These are phyloP conservation scores for Linum lewisii DNA, from an alignment of 345 rosid species.

Conservation along the genomic window DNA sequence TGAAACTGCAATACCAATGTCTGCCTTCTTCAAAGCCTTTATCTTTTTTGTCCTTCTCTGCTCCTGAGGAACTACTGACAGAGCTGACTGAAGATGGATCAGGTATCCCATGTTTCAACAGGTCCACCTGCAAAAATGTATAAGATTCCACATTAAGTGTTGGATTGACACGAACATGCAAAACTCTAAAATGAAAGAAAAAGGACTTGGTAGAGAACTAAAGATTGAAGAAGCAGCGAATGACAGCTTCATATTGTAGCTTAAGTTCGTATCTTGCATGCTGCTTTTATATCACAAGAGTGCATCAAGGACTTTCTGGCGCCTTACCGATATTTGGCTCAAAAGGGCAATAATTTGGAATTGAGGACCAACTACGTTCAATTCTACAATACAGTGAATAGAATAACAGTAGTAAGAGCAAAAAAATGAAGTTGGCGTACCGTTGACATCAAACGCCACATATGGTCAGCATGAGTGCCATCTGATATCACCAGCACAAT, in stretches of 20 bases:
- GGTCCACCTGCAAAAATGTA: conserved; percentile 49
- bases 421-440: conserved; percentile 27
- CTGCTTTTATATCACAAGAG: not conserved
- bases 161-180: not conserved
- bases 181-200: not conserved
- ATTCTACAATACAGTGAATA: not conserved
- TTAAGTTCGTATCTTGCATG: not conserved
- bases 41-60: conserved; percentile 46
- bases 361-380: not conserved
- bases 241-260: not conserved
- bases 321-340: not conserved
- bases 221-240: not conserved
- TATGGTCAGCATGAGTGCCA: conserved; percentile 53
- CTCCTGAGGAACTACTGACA: conserved; percentile 29
- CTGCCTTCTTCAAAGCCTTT: conserved; percentile 34
- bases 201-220: not conserved
- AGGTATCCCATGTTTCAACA: conserved; percentile 73
- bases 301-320: not conserved
- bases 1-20: conserved; percentile 1
- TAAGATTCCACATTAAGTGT: not conserved
- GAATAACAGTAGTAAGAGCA: not conserved
- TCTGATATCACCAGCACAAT: conserved; percentile 74
- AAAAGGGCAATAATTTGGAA: too few species aligned
- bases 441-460: conserved; percentile 60
- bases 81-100: conserved; percentile 57